A percentile compares a stretch with the other conserved stretches of the same genome.
Evolutionary conservation across 495 filamentous ascomycete genomes (phyloP).

Genomic region (Trichocladium uniseriatum): DNA sequence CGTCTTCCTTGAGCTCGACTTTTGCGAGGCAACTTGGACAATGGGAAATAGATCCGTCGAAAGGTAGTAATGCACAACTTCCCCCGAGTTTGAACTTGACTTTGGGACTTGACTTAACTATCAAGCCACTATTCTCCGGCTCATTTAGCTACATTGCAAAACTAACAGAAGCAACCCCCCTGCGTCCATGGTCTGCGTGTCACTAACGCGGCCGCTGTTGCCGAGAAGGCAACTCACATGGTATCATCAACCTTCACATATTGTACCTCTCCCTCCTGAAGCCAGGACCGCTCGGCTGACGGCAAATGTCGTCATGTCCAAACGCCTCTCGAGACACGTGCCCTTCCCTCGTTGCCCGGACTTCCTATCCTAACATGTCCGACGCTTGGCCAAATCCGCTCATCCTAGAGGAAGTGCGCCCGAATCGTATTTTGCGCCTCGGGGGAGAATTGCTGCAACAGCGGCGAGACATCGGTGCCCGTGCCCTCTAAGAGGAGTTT

Average conservation of each 20-base stretch:
- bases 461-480: conserved; percentile 57
- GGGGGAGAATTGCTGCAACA: conserved; percentile 58
- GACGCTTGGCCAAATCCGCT: neutral
- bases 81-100: too few species aligned
- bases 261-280: neutral
- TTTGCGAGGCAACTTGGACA: too few species aligned
- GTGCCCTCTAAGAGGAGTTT: conserved; percentile 63
- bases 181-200: too few species aligned
- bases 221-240: neutral
- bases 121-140: too few species aligned
- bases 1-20: too few species aligned
- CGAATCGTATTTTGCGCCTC: conserved; percentile 70
- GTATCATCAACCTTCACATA: neutral
- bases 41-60: too few species aligned
- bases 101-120: too few species aligned
- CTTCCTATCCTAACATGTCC: neutral
- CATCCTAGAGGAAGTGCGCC: conserved; percentile 52
- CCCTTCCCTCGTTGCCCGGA: neutral
- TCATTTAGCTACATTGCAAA: too few species aligned
- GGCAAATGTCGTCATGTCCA: too few species aligned
- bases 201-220: neutral
- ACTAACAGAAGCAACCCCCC: neutral
- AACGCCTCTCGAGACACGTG: too few species aligned
- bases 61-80: too few species aligned
- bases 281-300: too few species aligned